Evolutionary conservation across 2,329 filamentous ascomycete genomes (phyloP).

Genomic region (Aaosphaeria arxii): DNA sequence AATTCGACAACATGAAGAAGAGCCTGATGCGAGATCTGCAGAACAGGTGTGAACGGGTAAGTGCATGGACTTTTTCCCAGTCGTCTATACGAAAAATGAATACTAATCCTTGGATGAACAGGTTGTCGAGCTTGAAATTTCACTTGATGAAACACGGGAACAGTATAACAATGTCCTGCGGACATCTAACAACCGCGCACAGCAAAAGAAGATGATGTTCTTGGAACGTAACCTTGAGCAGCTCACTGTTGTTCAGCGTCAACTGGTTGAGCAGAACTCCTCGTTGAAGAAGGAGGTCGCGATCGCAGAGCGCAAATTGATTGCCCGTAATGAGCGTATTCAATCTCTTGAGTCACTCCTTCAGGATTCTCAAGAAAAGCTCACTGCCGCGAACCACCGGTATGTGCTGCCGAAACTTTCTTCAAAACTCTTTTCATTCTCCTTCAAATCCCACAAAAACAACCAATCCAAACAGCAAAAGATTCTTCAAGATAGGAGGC

Average conservation of each 20-base stretch:
- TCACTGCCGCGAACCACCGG: constrained; percentile 96
- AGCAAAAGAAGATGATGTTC: constrained; percentile 99
- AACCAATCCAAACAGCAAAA: not conserved
- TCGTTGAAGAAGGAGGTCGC: constrained; percentile 98
- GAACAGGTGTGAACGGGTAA: constrained; percentile 88
- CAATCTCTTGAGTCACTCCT: constrained; percentile 87
- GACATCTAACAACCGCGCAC: constrained; percentile 94
- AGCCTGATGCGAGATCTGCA: constrained; percentile 97
- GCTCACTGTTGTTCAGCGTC: constrained; percentile 92
- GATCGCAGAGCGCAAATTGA: constrained; percentile 95
- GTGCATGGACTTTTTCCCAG: constrained; percentile 14
- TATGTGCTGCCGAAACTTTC: constrained; percentile 49
- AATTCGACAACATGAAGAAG: constrained; percentile 99
- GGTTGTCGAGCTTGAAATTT: constrained; percentile 95
- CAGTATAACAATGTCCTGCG: constrained; percentile 99
- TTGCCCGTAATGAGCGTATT: constrained; percentile 94
- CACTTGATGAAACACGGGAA: constrained; percentile 92
- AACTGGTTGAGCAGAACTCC: constrained; percentile 97
- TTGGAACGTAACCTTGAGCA: constrained; percentile 97
- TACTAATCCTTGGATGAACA: constrained; percentile 24
- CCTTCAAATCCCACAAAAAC: not conserved
- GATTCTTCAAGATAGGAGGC: not conserved
- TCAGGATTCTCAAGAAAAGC: constrained; percentile 97
- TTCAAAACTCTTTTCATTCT: not conserved
- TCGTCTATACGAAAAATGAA: constrained; percentile 5